Base-by-base conservation (phyloP, 345 rosid species). In the Citrus maxima region DNA sequence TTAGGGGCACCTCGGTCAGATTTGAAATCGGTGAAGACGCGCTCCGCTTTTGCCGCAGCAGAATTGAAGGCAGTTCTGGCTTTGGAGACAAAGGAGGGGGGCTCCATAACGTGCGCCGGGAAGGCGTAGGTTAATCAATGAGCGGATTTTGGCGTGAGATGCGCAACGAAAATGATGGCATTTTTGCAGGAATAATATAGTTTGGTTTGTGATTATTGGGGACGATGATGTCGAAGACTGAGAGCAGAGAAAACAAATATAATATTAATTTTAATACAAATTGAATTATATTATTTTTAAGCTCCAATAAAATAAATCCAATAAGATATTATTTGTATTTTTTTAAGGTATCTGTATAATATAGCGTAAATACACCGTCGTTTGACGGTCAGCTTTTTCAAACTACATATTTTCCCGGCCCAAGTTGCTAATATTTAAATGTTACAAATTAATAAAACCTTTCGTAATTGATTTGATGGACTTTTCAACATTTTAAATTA, bases 21-120 rank as follows among this genome's bases (percentile, higher is more conserved):
- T 85, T 83, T 88, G 72, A 95, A 84, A 81, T 95, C 98, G 79
- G 90, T 88, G 84, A 95, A 82, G 72, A 92, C 99, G 61, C 96
- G 98, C 90, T 95, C 99, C 86, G 99, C 98, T 88, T 92, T 92
- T 74, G 97, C 98, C 25, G 99, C 97, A 60, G 97, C 99, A 54
- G 99, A 93, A 85, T 92, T 90, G 84, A 95, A 84, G 85, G 97
- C 99, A 34, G 89, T 88, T 90, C 94, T 87, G 65, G 98, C 99
- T 88, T 90, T 89, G 81, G 96, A 85, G 64, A 88, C 99, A 76
- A 93, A 93, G 30, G 98, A 92, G 49, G 87, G 92, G 79, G 89
- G 77, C 82, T 88, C 93, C 94, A 92, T 87, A 77, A 80, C 84
- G 82, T 81, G 86, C 86, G 87, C 88, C 34, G 37, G 61, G 72